Conservation (phyloP, 192 early-diverging fungal species). For the Allomyces macrogynus region DNA sequence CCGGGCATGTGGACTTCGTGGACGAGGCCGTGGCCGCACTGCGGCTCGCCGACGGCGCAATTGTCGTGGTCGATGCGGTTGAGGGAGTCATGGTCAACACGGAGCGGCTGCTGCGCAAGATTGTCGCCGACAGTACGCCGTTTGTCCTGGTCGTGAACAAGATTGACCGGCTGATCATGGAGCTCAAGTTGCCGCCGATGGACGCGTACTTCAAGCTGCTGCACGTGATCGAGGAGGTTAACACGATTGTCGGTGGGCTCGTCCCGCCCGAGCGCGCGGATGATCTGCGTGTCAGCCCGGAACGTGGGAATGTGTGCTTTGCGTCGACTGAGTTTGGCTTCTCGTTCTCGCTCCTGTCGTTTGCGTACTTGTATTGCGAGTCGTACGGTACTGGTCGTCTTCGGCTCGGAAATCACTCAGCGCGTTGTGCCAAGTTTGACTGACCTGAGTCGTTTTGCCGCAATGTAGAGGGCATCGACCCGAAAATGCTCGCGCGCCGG, state of each 20-base stretch:
- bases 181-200: conserved; percentile 82
- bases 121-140: conserved; percentile 53
- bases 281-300: conserved; percentile 64
- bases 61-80: conserved; percentile 82
- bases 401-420: too few species aligned
- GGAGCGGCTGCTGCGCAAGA: conserved; percentile 60
- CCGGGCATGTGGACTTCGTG: conserved; percentile 87
- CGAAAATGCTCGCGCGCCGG: conserved; percentile 65
- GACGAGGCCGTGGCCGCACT: conserved; percentile 79
- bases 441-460: neutral
- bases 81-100: conserved; percentile 96
- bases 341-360: conserved; percentile 80
- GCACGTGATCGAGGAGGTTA: conserved; percentile 91
- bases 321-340: conserved; percentile 73
- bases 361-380: conserved; percentile 75
- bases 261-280: conserved; percentile 16
- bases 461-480: conserved; percentile 31
- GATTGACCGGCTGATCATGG: conserved; percentile 90
- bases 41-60: conserved; percentile 72
- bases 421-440: too few species aligned
- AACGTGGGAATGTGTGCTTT: conserved; percentile 90
- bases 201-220: conserved; percentile 95
- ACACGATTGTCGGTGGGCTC: conserved; percentile 39
- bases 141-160: conserved; percentile 91
- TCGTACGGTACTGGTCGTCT: conserved; percentile 29